phyloP scores from a whole-genome alignment of 2,329 filamentous ascomycete genomes.

The Fusarium guadeloupense region DNA sequence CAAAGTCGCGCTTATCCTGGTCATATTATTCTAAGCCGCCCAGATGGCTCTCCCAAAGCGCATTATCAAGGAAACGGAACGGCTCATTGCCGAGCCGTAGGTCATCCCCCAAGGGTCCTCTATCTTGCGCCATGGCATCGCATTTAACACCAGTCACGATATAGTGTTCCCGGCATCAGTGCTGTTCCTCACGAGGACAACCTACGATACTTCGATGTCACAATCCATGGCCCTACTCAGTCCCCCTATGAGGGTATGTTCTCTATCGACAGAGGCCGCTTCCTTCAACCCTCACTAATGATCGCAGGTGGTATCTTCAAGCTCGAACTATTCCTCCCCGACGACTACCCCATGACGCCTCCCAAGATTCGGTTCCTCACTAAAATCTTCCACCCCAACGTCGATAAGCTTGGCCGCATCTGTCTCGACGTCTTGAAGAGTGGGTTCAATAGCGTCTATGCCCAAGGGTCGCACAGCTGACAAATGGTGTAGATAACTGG shows the following conservation, averaged over 20 bases:
- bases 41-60: constrained; percentile 87
- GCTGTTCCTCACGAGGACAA: constrained; percentile 97
- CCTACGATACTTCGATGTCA: constrained; percentile 96
- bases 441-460: constrained; percentile 53
- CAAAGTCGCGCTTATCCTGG: not conserved
- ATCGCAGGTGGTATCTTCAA: constrained; percentile 82
- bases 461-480: constrained; percentile 14
- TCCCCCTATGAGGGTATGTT: constrained; percentile 91
- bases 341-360: constrained; percentile 99
- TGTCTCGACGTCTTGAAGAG: constrained; percentile 98
- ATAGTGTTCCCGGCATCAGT: constrained; percentile 93
- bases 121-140: constrained; percentile 15
- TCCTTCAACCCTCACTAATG: constrained; percentile 13
- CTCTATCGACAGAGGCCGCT: not conserved
- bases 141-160: constrained; percentile 32
- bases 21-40: not conserved
- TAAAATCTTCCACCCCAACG: constrained; percentile 99
- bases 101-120: constrained; percentile 46
- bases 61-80: constrained; percentile 98
- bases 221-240: constrained; percentile 89
- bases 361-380: constrained; percentile 98
- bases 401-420: constrained; percentile 96
- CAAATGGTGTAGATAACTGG: constrained; percentile 82
- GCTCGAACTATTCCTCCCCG: constrained; percentile 95
- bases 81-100: constrained; percentile 95